Conservation (phyloP, 257 asterid genomes). For the Solanum virginianum region DNA sequence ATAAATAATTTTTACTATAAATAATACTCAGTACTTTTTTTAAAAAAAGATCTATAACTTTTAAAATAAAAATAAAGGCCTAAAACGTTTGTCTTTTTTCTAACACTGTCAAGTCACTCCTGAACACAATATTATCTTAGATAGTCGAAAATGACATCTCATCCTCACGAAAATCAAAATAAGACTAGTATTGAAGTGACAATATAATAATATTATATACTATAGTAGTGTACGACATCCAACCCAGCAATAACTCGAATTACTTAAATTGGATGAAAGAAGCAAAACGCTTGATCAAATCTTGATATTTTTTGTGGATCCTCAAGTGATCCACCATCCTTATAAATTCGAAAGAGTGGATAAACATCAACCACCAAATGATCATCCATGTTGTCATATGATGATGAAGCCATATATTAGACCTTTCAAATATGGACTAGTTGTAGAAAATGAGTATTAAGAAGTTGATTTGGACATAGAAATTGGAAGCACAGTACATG, state of each 20-base stretch:
- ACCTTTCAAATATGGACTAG: too few relatives aligned
- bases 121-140: too few relatives aligned
- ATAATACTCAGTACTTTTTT: too few relatives aligned
- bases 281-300: conserved; percentile 25
- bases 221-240: neutral
- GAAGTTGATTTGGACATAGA: neutral
- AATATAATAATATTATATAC: neutral
- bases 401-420: neutral
- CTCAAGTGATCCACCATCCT: conserved; percentile 12
- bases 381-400: neutral
- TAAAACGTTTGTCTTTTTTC: too few relatives aligned
- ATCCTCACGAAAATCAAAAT: neutral
- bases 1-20: too few relatives aligned
- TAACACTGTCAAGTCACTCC: too few relatives aligned
- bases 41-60: too few relatives aligned
- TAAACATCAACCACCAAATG: conserved; percentile 1
- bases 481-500: neutral
- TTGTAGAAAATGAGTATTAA: too few relatives aligned
- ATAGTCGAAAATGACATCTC: neutral
- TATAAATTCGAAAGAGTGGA: conserved; percentile 19
- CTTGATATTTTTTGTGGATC: conserved; percentile 24
- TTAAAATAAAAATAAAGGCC: too few relatives aligned
- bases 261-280: conserved; percentile 7
- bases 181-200: neutral
- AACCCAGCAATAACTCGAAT: too few relatives aligned